Percentiles rank a stretch among this genome's conserved stretches.
Evolutionary conservation across 805 yeast genomes (phyloP).

Genomic region (Pichia manshurica): DNA sequence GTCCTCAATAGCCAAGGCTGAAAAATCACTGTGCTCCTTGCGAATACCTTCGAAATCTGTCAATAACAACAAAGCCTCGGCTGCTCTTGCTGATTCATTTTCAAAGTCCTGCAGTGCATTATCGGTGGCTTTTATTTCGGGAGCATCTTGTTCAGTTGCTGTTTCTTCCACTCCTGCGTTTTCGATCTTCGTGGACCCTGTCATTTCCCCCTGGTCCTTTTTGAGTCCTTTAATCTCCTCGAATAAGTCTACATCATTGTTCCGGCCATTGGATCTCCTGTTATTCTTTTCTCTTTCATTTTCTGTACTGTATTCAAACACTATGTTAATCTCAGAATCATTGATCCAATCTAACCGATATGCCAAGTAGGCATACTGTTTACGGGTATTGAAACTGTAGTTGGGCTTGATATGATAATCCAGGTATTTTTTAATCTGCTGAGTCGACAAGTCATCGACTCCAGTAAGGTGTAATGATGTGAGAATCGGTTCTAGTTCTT

Average conservation of each 20-base stretch:
- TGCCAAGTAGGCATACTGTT: slow-evolving; percentile 24
- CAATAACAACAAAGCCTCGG: slow-evolving; percentile 7
- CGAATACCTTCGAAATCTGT: slow-evolving; percentile 10
- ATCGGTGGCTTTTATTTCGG: too few species aligned
- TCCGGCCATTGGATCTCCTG: slow-evolving; percentile 20
- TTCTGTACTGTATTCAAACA: slow-evolving; percentile 32
- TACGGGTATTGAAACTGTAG: slow-evolving; percentile 25
- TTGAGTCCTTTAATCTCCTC: slow-evolving; percentile 10
- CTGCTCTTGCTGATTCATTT: slow-evolving; percentile 7
- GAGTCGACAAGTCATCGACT: slow-evolving; percentile 58
- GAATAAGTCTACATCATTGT: too few species aligned
- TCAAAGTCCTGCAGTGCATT: neutral
- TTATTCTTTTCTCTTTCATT: neutral
- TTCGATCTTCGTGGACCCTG: too few species aligned
- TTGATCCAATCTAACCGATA: slow-evolving; percentile 61
- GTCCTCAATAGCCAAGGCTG: slow-evolving; percentile 7
- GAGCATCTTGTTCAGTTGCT: too few species aligned
- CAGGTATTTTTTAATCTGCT: slow-evolving; percentile 52
- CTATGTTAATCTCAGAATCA: slow-evolving; percentile 53
- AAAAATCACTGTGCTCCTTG: slow-evolving; percentile 9
- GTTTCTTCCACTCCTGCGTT: too few species aligned
- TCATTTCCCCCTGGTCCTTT: too few species aligned
- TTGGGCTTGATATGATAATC: slow-evolving; percentile 38
- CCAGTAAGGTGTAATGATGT: slow-evolving; percentile 50
- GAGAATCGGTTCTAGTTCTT: slow-evolving; percentile 30